Evolutionary conservation across 2,329 filamentous ascomycete species (phyloP).

Genomic region (Colletotrichum eremochloae): DNA sequence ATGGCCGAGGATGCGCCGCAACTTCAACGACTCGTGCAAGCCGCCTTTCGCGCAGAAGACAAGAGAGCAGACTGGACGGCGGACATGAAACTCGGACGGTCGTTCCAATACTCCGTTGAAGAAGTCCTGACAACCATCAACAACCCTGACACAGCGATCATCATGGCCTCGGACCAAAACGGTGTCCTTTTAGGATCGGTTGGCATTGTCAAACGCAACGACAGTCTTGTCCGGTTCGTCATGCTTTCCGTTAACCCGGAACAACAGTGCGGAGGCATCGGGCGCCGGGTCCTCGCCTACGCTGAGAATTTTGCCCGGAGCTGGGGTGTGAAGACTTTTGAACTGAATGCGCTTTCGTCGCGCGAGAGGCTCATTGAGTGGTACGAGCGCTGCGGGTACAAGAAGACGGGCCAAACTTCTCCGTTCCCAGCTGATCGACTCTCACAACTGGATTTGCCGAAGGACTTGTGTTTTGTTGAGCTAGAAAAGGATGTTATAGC

Average conservation of each 20-base stretch:
- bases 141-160: constrained; percentile 47
- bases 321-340: constrained; percentile 49
- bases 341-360: constrained; percentile 52
- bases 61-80: constrained; percentile 53
- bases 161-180: constrained; percentile 47
- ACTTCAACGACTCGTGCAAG: constrained; percentile 54
- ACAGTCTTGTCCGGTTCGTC: constrained; percentile 49
- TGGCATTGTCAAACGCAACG: constrained; percentile 44
- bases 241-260: constrained; percentile 52
- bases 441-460: constrained; percentile 42
- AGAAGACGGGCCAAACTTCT: constrained; percentile 50
- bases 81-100: constrained; percentile 48
- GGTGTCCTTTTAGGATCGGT: constrained; percentile 47
- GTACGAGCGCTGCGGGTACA: constrained; percentile 53
- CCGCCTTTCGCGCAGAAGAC: constrained; percentile 57
- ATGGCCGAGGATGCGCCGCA: constrained; percentile 51
- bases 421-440: constrained; percentile 49
- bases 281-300: constrained; percentile 49
- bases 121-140: constrained; percentile 47
- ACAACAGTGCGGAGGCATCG: constrained; percentile 51
- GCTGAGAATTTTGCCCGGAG: constrained; percentile 50
- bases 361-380: constrained; percentile 52
- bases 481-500: constrained; percentile 49
- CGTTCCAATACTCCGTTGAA: constrained; percentile 45
- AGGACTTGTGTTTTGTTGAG: constrained; percentile 53